phyloP scores from a whole-genome alignment of 495 filamentous ascomycete genomes.

The Corynascus novoguineensis region DNA sequence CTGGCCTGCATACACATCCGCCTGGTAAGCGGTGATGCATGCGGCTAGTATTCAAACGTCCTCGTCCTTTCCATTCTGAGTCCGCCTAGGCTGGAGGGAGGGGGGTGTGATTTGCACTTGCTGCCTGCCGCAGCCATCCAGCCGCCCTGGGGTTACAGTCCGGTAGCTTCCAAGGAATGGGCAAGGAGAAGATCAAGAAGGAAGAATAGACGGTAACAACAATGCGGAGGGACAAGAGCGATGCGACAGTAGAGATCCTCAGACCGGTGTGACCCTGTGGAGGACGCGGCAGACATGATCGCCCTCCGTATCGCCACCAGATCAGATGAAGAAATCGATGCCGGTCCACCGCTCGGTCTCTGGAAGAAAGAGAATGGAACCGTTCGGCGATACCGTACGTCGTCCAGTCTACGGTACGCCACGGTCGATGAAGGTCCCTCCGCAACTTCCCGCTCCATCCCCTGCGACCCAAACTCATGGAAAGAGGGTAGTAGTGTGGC shows the following conservation, averaged over 20 bases:
- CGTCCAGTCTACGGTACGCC: background rate
- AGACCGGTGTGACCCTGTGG: constrained; percentile 10
- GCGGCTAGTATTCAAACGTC: background rate
- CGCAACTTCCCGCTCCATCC: background rate
- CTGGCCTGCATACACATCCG: constrained; percentile 7
- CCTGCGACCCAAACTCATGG: constrained; percentile 14
- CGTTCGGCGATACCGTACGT: background rate
- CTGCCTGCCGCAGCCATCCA: background rate
- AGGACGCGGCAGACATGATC: constrained; percentile 11
- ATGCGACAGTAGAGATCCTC: constrained; percentile 23
- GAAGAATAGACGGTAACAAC: background rate
- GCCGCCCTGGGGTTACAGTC: background rate
- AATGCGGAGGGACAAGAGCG: background rate
- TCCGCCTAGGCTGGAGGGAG: background rate
- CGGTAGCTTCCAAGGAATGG: background rate
- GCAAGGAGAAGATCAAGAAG: background rate
- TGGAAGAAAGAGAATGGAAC: background rate
- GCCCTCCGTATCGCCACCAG: constrained; percentile 8
- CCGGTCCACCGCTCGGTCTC: background rate
- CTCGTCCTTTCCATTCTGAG: background rate
- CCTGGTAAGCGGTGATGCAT: constrained; percentile 7
- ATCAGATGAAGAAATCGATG: constrained; percentile 16
- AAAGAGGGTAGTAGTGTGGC: constrained; percentile 14
- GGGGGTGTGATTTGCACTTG: background rate
- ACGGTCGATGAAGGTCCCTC: background rate